Conservation (phyloP, 2,329 filamentous ascomycete species). For the Drechslerella coelobrocha region DNA sequence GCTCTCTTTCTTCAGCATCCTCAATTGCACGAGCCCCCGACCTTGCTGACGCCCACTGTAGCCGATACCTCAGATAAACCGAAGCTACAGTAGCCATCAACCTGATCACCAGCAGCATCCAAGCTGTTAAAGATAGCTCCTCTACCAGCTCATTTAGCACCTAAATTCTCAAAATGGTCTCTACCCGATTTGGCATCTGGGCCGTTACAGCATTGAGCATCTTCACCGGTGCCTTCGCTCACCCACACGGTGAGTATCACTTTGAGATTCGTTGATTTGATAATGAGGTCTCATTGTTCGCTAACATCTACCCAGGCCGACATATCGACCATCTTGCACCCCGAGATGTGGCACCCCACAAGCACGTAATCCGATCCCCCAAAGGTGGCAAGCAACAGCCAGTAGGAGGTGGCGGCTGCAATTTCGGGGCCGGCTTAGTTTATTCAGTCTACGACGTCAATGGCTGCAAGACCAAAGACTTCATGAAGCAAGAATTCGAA, state of each 20-base stretch:
- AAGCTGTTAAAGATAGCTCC: neutral
- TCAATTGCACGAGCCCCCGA: neutral
- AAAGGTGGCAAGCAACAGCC: conserved; percentile 5
- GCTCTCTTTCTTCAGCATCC: neutral
- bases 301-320: neutral
- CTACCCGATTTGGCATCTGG: conserved; percentile 32
- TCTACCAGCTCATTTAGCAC: conserved; percentile 5
- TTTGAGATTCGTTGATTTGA: neutral
- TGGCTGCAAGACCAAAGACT: conserved; percentile 70
- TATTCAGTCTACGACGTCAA: conserved; percentile 67
- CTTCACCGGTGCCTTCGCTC: conserved; percentile 26
- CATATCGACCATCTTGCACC: neutral
- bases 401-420: conserved; percentile 3
- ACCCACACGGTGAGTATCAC: conserved; percentile 31
- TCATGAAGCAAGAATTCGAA: conserved; percentile 71
- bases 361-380: conserved; percentile 2
- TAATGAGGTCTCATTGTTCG: neutral
- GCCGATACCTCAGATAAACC: neutral
- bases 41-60: neutral
- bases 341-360: neutral
- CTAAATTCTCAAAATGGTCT: conserved; percentile 27
- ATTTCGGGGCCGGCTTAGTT: conserved; percentile 60
- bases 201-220: conserved; percentile 33
- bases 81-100: neutral
- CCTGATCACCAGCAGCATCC: neutral